phyloP scores from a whole-genome alignment of 176 grass and related monocot genomes.

The Puccinellia tenuiflora region DNA sequence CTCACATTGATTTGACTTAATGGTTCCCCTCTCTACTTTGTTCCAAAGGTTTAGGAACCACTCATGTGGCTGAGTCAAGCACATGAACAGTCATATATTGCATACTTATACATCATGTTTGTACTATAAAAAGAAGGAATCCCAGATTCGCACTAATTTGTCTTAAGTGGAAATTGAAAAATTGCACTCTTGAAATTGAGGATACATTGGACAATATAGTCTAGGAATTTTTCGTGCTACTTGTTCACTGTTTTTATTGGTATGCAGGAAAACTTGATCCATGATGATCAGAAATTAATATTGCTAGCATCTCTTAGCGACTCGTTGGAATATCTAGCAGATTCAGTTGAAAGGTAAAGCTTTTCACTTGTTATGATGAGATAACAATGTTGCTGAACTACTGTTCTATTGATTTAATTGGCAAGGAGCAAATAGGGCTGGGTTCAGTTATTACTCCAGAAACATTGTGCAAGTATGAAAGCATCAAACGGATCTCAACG shows the following conservation, averaged over 20 bases:
- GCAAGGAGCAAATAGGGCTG: background rate
- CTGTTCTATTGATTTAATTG: background rate
- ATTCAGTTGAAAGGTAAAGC: conserved; percentile 94
- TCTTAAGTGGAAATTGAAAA: background rate
- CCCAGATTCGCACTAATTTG: conserved; percentile 1
- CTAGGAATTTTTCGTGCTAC: background rate
- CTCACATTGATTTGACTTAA: background rate
- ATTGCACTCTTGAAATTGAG: background rate
- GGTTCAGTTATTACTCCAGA: background rate
- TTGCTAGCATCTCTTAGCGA: conserved; percentile 92
- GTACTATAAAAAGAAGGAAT: background rate
- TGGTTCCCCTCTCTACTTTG: background rate
- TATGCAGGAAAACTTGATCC: conserved; percentile 90
- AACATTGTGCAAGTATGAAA: background rate
- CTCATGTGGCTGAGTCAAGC: background rate
- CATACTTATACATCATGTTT: background rate
- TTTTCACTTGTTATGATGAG: conserved; percentile 11
- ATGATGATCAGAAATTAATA: conserved; percentile 94
- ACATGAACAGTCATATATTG: background rate
- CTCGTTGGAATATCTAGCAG: conserved; percentile 94
- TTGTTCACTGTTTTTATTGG: conserved; percentile 10
- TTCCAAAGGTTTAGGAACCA: background rate
- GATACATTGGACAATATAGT: background rate
- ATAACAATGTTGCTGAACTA: conserved; percentile 3
- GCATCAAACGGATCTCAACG: background rate